These are phyloP conservation scores for Petasospora rhodanensis DNA, from an alignment of 1,139 yeast species.

Conservation along the genomic window DNA sequence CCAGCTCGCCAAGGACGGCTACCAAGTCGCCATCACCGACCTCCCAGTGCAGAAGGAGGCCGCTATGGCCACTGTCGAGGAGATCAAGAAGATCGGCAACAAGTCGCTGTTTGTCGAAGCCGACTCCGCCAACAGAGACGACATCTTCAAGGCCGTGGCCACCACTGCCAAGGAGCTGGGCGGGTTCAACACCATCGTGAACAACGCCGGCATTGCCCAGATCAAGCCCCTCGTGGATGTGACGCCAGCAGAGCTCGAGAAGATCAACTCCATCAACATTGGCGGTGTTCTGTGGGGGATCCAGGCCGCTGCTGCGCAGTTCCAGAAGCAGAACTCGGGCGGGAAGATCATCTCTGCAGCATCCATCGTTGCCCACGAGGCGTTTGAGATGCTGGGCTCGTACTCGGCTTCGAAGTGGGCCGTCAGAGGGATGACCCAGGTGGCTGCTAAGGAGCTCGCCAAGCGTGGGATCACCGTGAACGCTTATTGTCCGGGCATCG, in stretches of 20 bases:
- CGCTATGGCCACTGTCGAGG: slow-evolving; percentile 21
- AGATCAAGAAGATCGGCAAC: slow-evolving; percentile 17
- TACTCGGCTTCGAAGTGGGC: slow-evolving; percentile 31
- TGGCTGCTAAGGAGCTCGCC: slow-evolving; percentile 29
- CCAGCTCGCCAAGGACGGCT: slow-evolving; percentile 20
- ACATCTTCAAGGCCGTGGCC: slow-evolving; percentile 27
- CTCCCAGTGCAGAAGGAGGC: slow-evolving; percentile 19
- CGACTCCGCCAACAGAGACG: slow-evolving; percentile 26
- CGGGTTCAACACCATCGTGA: slow-evolving; percentile 29
- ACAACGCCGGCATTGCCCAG: slow-evolving; percentile 31
- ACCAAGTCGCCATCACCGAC: slow-evolving; percentile 27
- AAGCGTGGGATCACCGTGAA: slow-evolving; percentile 27
- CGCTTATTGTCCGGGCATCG: slow-evolving; percentile 29
- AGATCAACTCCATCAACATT: slow-evolving; percentile 24
- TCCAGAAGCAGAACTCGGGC: slow-evolving; percentile 22
- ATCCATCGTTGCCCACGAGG: slow-evolving; percentile 26
- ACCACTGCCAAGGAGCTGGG: slow-evolving; percentile 25
- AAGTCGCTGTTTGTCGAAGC: slow-evolving; percentile 22
- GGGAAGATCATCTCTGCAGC: slow-evolving; percentile 31
- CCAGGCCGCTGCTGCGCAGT: slow-evolving; percentile 31
- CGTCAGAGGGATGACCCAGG: slow-evolving; percentile 29
- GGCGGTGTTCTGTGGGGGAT: slow-evolving; percentile 31
- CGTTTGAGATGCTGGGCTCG: slow-evolving; percentile 20
- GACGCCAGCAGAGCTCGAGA: slow-evolving; percentile 23
- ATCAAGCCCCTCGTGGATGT: slow-evolving; percentile 23